Evolutionary conservation across 352 stramenopile genomes (phyloP).

Genomic region (Phytophthora sp.): DNA sequence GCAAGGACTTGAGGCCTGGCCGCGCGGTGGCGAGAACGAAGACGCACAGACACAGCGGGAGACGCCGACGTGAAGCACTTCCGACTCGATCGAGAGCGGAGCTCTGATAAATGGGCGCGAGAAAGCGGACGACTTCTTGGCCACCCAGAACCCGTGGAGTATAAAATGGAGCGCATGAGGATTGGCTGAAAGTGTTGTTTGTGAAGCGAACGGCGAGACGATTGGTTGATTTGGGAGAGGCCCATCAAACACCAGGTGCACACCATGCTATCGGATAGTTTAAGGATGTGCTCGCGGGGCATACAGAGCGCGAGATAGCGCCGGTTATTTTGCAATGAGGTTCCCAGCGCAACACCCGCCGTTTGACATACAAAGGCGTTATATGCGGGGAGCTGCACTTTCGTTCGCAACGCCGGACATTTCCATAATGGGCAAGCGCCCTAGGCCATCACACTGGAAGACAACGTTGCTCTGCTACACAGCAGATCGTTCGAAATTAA

Average conservation of each 20-base stretch:
- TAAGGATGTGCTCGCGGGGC: constrained; percentile 12
- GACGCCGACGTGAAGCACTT: constrained; percentile 22
- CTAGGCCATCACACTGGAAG: too few species aligned
- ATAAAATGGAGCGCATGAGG: constrained; percentile 1
- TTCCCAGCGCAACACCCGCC: constrained; percentile 1
- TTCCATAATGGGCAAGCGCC: background rate
- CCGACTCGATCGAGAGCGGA: constrained; percentile 10
- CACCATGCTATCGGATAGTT: constrained; percentile 27
- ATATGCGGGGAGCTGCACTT: constrained; percentile 21
- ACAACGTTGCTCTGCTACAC: too few species aligned
- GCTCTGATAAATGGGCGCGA: constrained; percentile 35
- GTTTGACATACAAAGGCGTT: constrained; percentile 13
- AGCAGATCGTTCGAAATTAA: background rate
- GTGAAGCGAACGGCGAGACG: background rate
- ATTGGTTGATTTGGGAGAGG: constrained; percentile 34
- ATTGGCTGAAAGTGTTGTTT: constrained; percentile 42
- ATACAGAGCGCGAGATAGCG: constrained; percentile 7
- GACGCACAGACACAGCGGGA: constrained; percentile 20
- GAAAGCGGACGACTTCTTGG: constrained; percentile 27
- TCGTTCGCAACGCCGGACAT: constrained; percentile 18
- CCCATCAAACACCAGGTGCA: constrained; percentile 8
- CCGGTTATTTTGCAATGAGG: constrained; percentile 1
- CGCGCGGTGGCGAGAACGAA: background rate
- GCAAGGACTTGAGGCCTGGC: background rate
- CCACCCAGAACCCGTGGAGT: constrained; percentile 14